Conservation (phyloP, 2,329 filamentous ascomycete genomes). For the Penicillium sp. region DNA sequence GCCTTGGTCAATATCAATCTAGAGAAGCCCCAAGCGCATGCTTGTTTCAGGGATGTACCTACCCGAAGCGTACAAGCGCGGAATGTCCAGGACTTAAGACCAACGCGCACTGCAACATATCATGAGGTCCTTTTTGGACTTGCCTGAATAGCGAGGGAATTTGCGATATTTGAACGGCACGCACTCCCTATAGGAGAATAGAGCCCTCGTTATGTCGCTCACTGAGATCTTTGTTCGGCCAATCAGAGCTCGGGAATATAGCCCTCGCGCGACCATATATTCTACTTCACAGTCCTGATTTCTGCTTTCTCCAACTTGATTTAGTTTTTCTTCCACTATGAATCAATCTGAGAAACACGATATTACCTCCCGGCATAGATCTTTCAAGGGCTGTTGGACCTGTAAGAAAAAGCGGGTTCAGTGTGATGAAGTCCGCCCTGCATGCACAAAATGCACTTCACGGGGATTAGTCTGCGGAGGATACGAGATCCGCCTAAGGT, state of each 20-base stretch:
- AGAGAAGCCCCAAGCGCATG: constrained; percentile 6
- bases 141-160: constrained; percentile 16
- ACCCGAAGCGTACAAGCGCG: constrained; percentile 15
- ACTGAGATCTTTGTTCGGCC: constrained; percentile 25
- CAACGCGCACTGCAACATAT: not conserved
- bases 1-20: not conserved
- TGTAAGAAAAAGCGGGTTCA: constrained; percentile 26
- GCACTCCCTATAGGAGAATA: constrained; percentile 18
- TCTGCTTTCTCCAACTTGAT: not conserved
- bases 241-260: constrained; percentile 14
- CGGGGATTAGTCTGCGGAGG: constrained; percentile 21
- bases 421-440: constrained; percentile 22
- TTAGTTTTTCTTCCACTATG: constrained; percentile 6
- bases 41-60: constrained; percentile 25
- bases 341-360: constrained; percentile 12
- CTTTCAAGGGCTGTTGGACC: constrained; percentile 28
- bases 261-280: constrained; percentile 17
- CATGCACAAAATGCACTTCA: constrained; percentile 17
- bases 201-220: constrained; percentile 15
- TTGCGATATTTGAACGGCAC: constrained; percentile 15
- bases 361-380: constrained; percentile 18
- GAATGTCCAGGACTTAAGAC: not conserved
- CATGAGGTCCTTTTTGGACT: not conserved
- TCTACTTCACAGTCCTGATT: not conserved
- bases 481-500: constrained; percentile 25